Conservation (phyloP, 345 rosid genomes). For the Salix caprea region DNA sequence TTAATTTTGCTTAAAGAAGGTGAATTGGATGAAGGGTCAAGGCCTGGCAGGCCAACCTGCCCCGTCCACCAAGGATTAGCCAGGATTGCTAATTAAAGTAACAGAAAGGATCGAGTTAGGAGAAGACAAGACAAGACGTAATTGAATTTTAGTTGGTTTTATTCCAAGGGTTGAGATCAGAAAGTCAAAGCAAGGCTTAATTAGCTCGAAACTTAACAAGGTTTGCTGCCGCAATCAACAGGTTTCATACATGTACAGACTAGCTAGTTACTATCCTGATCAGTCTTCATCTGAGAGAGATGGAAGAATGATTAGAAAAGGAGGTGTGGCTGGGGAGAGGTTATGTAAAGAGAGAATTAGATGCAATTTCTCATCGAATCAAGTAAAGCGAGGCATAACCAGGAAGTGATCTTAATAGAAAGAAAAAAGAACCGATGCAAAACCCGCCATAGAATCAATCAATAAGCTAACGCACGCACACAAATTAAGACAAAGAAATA, state of each 20-base stretch:
- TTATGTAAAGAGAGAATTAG: constrained; percentile 36
- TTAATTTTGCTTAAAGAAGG: constrained; percentile 41
- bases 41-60: constrained; percentile 50
- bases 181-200: constrained; percentile 32
- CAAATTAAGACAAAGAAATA: constrained; percentile 1
- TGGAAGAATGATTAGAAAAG: constrained; percentile 7
- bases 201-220: background rate
- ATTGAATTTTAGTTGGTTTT: background rate
- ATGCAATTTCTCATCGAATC: constrained; percentile 49
- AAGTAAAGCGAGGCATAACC: constrained; percentile 26
- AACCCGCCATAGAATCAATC: constrained; percentile 24
- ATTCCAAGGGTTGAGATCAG: constrained; percentile 15
- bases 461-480: background rate
- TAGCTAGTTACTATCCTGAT: background rate
- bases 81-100: constrained; percentile 27
- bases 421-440: constrained; percentile 17
- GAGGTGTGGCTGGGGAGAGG: background rate
- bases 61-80: constrained; percentile 80
- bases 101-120: background rate
- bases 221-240: constrained; percentile 6
- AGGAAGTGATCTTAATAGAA: constrained; percentile 1
- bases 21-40: constrained; percentile 50
- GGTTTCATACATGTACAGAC: background rate
- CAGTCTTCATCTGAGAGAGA: constrained; percentile 1
- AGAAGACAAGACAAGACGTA: background rate